Base-by-base conservation (phyloP, 495 filamentous ascomycete genomes). In the Annulohypoxylon bovei region DNA sequence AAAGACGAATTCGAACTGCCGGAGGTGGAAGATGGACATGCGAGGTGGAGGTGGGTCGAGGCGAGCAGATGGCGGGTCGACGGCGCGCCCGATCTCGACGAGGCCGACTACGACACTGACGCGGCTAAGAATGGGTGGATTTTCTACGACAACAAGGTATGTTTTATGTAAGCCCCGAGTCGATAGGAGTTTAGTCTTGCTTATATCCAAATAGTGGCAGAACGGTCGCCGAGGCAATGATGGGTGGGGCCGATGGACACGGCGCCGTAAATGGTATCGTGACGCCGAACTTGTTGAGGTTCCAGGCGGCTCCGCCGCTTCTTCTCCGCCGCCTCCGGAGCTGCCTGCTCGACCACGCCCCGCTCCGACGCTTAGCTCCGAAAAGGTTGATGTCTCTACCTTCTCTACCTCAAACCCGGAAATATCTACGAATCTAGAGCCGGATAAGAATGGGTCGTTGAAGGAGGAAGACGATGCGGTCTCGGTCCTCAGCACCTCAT, bases 71-170 rank as follows among this genome's bases (percentile, higher is more conserved):
- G 95, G 95, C 86, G 87, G 28, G 89, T 98, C 27, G 96, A 98
- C 72, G 93, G 93, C 14, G 89, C 86, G 2, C 77, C 90, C 47
- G 75, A 77, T 56, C 55, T 75, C 22, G 80, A 86, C 56, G 82
- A 84, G 78, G 71, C 83, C 65, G 82, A 84, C 42, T 85, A 86
- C 62, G 80, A 83, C 52, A 79, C 78, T 6, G 82, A 88, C 14
- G 90, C 88, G 27, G 89, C 87, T 3, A 88, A 88, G 67, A 81
- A 79, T 59, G 95, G 95, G 2, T 99, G 95, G 95, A 91, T 97
- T 46, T 99, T 95, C 79, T 98, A 97, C 80, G 95, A 99, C 77
- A 98, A 94, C 78, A 98, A 97, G 89, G 93, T 95, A 79, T 20
- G 82, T 77, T 39, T 62, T 27, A 61, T 33, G 4, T 40, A 37